Evolutionary conservation across 768 basidiomycete species (phyloP), one percentile per base, ranked within the genome.

Genomic region (Suillus subaureus): DNA sequence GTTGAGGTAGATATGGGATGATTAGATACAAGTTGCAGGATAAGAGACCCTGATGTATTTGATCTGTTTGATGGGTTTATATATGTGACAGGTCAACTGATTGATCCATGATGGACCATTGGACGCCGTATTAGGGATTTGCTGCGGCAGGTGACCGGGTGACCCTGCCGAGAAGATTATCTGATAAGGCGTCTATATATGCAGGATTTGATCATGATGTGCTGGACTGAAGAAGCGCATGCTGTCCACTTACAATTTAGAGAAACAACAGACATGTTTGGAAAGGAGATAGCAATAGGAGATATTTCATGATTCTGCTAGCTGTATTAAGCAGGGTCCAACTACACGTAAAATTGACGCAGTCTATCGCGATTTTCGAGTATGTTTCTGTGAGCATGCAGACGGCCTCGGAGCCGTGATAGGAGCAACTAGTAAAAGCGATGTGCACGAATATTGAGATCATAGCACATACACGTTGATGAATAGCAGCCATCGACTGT

Each of bases 1-100:
- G 57, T 40, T 37, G 55, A 56, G 55, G 35, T 60, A 31, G 52
- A 55, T 35, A 31, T 55, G 21, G 51, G 52, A 2, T 54, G 52
- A 52, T 52, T 54, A 51, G 57, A 28, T 40, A 4, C 18, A 18
- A 26, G 57, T 64, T n/a, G n/a, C 2, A 16, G 60, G 60, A 62
- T 28, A 26, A 61, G 63, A 61, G 31, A 21, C 40, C 31, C 12
- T 45, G 61, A 42, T 4, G 21, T 26, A 35, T 6, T 18, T 33
- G 31, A 57, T 1, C 37, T 26, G 16, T 9, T 33, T 61, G 40
- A 58, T 2, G 9, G n/a, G 40, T 37, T 64, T 64, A 57, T 61
- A 42, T 64, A 39, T 7, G 15, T 35, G 43, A 33, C 33, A 35
- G 43, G 37, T 65, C 37, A 61, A 28, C 40, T 43, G 23, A 58